phyloP scores from a whole-genome alignment of 164 flowering plant species.

The Platanus orientalis region DNA sequence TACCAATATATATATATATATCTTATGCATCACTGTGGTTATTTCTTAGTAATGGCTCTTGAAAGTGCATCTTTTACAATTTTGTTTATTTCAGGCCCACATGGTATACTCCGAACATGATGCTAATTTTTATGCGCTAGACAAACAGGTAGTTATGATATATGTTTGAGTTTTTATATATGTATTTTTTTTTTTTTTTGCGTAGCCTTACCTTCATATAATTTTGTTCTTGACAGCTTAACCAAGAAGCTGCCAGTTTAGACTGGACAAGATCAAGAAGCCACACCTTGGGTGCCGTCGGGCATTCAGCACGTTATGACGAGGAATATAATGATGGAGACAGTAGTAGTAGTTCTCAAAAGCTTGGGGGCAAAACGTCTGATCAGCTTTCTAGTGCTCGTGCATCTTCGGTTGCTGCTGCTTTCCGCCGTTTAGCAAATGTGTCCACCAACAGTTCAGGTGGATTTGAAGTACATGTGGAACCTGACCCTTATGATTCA shows the following conservation, averaged over 20 bases:
- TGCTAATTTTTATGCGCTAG: conserved; percentile 70
- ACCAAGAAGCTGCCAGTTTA: conserved; percentile 71
- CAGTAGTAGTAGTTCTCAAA: conserved; percentile 31
- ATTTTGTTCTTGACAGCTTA: conserved; percentile 49
- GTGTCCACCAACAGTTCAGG: conserved; percentile 17
- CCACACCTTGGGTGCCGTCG: conserved; percentile 51
- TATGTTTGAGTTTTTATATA: not conserved
- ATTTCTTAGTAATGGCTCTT: not conserved
- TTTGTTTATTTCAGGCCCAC: conserved; percentile 70
- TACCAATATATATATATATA: not conserved
- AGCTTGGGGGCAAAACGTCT: conserved; percentile 66
- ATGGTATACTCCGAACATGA: conserved; percentile 94
- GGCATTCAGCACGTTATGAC: conserved; percentile 32
- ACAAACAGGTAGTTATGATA: conserved; percentile 64
- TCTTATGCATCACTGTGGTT: not conserved
- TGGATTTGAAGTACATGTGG: conserved; percentile 22
- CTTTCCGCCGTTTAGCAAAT: conserved; percentile 52
- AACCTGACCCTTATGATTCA: conserved; percentile 48
- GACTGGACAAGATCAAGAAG: conserved; percentile 92
- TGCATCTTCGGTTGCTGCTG: conserved; percentile 79
- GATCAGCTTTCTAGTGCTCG: conserved; percentile 58
- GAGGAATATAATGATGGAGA: conserved; percentile 34
- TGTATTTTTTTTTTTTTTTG: not conserved
- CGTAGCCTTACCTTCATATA: conserved; percentile 5
- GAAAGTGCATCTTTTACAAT: conserved; percentile 6